Base-by-base conservation (phyloP, 129 eudicot species). In the Helianthus tuberosus region DNA sequence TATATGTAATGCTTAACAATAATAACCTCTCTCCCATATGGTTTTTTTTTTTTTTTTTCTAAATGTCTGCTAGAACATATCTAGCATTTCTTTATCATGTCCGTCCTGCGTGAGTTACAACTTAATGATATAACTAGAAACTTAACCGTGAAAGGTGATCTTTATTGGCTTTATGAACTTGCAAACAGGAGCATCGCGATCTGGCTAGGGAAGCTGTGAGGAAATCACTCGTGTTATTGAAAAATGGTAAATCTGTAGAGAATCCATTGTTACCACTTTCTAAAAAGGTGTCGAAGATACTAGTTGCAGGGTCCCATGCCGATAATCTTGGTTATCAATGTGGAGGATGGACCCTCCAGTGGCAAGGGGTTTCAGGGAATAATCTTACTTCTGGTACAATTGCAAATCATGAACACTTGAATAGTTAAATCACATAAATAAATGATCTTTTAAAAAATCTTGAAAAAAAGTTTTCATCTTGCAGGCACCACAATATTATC, bases 311-410 rank as follows among this genome's bases (percentile, higher is more conserved):
- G 39, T 71, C 75, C 35, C 75, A 71, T 55, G 75, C 66, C 3
- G n/a, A 71, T 55, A 71, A 71, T 58, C 75, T 55, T 55, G 75
- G 75, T 38, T 71, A 71, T 58, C 75, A 71, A 5, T 71, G 75
- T 9, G 75, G 75, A n/a, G 75, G 75, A 12, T 71, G 75, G 75
- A 55, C 66, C 57, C 11, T 55, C 13, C 41, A 23, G 66, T 71
- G 75, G 75, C 75, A 71, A 55, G 75, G 75, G 8, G 14, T 54
- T 20, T 55, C 75, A 6, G 75, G 75, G 41, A 52, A 71, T 71
- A 55, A 68, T 68, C 10, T 70, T 15, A 70, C 65, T 5, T 13
- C 48, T 0, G 75, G 75, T 70, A 69, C 25, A 69, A 0, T 68
- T 13, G 29, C 60, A 49, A 49, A 11, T 46, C 3, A 20, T 20